Evolutionary conservation across 2,329 filamentous ascomycete species (phyloP).

Genomic region (Trichoderma harzianum): DNA sequence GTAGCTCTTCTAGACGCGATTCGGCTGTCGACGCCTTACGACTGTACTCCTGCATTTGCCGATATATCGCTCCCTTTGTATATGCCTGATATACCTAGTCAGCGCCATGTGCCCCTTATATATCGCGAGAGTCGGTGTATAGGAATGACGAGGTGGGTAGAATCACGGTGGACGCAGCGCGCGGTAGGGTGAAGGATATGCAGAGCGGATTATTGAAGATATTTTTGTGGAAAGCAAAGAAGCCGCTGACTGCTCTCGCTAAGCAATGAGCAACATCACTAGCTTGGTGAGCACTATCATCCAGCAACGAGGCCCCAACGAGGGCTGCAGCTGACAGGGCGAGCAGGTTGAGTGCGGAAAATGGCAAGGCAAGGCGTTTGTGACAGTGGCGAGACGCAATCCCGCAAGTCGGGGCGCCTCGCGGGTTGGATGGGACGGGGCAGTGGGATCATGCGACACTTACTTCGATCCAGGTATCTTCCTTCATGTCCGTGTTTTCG

Average conservation of each 20-base stretch:
- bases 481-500: constrained; percentile 53
- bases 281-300: constrained; percentile 36
- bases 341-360: constrained; percentile 8
- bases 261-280: constrained; percentile 35
- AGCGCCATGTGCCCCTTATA: constrained; percentile 8
- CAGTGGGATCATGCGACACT: constrained; percentile 46
- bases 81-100: constrained; percentile 32
- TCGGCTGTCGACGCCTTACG: constrained; percentile 82
- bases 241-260: constrained; percentile 32
- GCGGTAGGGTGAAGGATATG: constrained; percentile 13
- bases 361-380: neutral
- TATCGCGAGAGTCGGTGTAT: constrained; percentile 7
- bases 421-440: constrained; percentile 15
- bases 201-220: constrained; percentile 12
- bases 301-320: constrained; percentile 30
- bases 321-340: constrained; percentile 25
- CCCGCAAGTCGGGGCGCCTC: neutral
- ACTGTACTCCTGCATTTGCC: constrained; percentile 98
- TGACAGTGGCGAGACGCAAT: neutral
- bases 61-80: constrained; percentile 87
- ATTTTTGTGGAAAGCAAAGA: constrained; percentile 3
- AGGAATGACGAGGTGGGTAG: constrained; percentile 8
- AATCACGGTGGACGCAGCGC: constrained; percentile 18
- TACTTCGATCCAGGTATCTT: constrained; percentile 63
- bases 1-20: constrained; percentile 73